phyloP scores from a whole-genome alignment of 495 filamentous ascomycete genomes.

The Beverwykella pulmonaria region DNA sequence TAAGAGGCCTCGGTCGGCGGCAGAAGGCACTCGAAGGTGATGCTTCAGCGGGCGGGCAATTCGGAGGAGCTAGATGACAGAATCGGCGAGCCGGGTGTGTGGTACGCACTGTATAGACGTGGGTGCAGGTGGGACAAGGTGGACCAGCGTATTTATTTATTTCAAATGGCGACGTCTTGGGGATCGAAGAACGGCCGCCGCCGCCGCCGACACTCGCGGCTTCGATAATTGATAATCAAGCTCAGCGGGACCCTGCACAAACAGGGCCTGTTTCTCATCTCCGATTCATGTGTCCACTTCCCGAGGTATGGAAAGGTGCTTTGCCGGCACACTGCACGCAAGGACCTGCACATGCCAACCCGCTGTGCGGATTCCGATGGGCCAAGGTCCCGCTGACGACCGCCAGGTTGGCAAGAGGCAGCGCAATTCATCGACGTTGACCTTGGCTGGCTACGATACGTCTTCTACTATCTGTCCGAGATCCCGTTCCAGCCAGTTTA shows the following conservation, averaged over 20 bases:
- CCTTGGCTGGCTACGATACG: no score
- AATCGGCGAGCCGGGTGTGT: conserved; percentile 19
- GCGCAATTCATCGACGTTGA: no score
- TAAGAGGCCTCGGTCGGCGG: background rate
- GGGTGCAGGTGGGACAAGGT: background rate
- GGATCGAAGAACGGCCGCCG: conserved; percentile 2
- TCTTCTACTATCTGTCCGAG: background rate
- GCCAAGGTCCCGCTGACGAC: background rate
- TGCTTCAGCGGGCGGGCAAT: conserved; percentile 3
- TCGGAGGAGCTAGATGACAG: conserved; percentile 21
- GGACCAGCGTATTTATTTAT: conserved; percentile 18
- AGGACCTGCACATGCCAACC: background rate
- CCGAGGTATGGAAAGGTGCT: background rate
- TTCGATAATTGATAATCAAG: conserved; percentile 19
- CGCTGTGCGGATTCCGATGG: background rate
- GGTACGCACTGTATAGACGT: background rate
- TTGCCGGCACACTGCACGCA: background rate
- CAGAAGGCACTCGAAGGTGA: conserved; percentile 21
- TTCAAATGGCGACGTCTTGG: conserved; percentile 9
- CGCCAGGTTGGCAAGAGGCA: background rate
- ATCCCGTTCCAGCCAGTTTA: conserved; percentile 2
- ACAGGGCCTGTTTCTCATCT: background rate
- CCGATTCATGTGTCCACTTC: background rate
- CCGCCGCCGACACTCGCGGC: background rate
- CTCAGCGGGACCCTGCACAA: conserved; percentile 7